Base-by-base conservation (phyloP, 495 filamentous ascomycete species). In the Trichocladium antarcticum region DNA sequence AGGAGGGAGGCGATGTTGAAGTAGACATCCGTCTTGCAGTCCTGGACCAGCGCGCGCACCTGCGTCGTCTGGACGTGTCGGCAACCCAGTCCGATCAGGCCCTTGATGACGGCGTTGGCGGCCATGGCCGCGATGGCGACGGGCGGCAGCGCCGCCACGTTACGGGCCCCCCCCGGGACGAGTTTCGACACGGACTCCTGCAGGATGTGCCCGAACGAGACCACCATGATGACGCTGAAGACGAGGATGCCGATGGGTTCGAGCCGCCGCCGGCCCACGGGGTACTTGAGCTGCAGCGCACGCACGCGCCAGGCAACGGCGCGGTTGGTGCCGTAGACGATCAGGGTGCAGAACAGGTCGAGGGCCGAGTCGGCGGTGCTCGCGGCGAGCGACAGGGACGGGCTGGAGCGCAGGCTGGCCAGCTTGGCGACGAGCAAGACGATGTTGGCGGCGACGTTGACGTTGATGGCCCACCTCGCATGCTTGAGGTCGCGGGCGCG, bases 401-500 rank as follows among this genome's bases (percentile, higher is more conserved):
- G 60, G 9, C 70, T 70, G 31, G 55, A 63, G 38, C 55, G 51
- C 14, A 64, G 58, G 6, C 70, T 69, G 17, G 67, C 37, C 17
- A 60, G 48, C 55, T 74, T 75, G 21, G 61, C 67, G 35, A 55
- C 47, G 1, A 74, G 64, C 12, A 75, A 57, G 12, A 71, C 42
- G 37, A 74, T 62, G 50, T 75, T 75, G 14, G 70, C 71, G 15
- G 72, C 44, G 20, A 74, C 65, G 37, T 75, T 75, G 47, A 71
- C 60, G 54, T 76, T 74, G 54, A 78, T 76, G 15, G 74, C 74
- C 72, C 67, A 74, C 42, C 65, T 72, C 1, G 70, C 69, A 35
- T 69, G 58, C 29, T 53, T 54, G 11, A 57, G 62, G 14, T 58
- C 68, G 11, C 56, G 63, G 27, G 56, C 51, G 9, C 74, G 51